Evolutionary conservation across 108 stramenopile species (phyloP), one percentile per base, ranked within the genome.

Genomic region (Fistulifera pelliculosa): DNA sequence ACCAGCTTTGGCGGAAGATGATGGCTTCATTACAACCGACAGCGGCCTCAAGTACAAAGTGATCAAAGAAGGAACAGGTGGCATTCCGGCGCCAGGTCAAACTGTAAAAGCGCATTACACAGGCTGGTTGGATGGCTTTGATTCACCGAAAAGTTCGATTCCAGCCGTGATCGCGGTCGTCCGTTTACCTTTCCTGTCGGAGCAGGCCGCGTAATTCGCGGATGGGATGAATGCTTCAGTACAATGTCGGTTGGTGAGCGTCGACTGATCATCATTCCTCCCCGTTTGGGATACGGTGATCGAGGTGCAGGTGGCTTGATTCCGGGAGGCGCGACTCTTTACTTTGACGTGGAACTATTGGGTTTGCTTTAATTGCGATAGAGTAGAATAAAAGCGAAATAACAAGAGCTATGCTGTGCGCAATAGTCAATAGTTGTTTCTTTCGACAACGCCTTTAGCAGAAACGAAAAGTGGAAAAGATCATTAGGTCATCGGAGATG

Each of bases 101-200:
- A 84, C 68, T 6, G 95, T 99, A 24, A 95, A 94, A 43, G 88
- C 96, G 0, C 98, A 99, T 49, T 99, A 99, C 77, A 97, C 95
- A 0, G 98, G 95, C 26, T 97, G 90, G 83, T 66, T 99, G 17
- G 88, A 94, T 53, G 84, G 76, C n/a, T 97, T 97, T 52, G 79
- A 90, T 40, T 75, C 77, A 12, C 52, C 41, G 41, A 76, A 78
- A 93, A 92, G 54, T 99, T 99, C 60, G 98, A 99, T 60, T 87
- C 84, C 39, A 90, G 94, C 6, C 60, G 94, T 23, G 95, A 96
- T 74, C 89, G 96, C 11, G 83, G 84, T 13, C 75, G 83, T 50
- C 96, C 98, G 13, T 94, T 99, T 58, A 76, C 71, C 51, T 99
- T 99, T 68, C 73, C 71, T 44, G 79, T 98, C 17, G 93, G 93